Conservation (phyloP, 139 green algal species). For the Ettlia oleoabundans region DNA sequence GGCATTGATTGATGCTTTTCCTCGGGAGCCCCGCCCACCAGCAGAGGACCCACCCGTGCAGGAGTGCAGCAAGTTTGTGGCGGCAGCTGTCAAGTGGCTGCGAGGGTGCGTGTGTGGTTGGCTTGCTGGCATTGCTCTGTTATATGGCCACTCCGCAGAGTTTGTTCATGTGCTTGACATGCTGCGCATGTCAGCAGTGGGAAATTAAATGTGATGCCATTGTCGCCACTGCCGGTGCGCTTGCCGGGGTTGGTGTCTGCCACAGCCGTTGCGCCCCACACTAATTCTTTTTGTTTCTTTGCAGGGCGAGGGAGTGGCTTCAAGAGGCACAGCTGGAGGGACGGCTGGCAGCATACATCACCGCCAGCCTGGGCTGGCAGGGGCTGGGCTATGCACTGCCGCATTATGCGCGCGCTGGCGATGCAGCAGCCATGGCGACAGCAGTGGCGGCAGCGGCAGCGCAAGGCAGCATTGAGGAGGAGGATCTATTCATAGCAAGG, state of each 20-base stretch:
- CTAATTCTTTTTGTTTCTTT: no score
- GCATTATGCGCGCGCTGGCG: constrained; percentile 28
- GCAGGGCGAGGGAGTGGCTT: constrained; percentile 12
- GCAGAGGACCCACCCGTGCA: constrained; percentile 29
- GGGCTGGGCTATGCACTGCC: constrained; percentile 36
- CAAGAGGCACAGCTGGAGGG: constrained; percentile 18
- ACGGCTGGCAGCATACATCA: constrained; percentile 24
- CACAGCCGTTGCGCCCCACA: background rate
- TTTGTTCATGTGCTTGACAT: no score
- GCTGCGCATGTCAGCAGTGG: no score
- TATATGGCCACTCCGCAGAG: no score
- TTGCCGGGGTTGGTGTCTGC: background rate
- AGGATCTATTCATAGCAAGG: constrained; percentile 42
- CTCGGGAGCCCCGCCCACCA: background rate
- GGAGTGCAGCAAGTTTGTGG: constrained; percentile 6
- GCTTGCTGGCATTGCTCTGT: no score
- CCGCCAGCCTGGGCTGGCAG: constrained; percentile 35
- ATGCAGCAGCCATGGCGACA: constrained; percentile 5
- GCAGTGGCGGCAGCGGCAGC: constrained; percentile 13
- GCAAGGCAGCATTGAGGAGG: constrained; percentile 2
- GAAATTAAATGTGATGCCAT: background rate
- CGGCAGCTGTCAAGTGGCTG: constrained; percentile 26
- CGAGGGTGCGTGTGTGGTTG: constrained; percentile 33
- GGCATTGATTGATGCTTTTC: constrained; percentile 33
- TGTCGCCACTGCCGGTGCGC: background rate